Conservation (phyloP, 2,329 filamentous ascomycete species). For the Beauveria sp. region DNA sequence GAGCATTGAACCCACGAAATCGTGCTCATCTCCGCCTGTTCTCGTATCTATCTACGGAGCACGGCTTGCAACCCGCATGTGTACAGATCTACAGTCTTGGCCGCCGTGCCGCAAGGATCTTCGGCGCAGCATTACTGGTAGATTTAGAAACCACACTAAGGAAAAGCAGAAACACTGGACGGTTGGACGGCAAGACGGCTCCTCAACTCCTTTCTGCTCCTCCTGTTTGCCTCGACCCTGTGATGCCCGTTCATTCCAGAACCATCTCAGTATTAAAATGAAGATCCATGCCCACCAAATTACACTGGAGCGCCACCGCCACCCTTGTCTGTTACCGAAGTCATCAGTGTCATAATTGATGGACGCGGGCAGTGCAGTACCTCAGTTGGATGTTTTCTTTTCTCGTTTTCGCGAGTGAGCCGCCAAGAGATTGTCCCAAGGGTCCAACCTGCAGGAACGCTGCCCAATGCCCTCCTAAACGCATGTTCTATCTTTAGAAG, state of each 20-base stretch:
- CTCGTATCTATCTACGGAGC: background rate
- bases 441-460: no score
- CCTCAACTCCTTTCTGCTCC: background rate
- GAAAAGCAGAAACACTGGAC: background rate
- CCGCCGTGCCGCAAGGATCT: background rate
- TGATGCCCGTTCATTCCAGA: background rate
- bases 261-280: background rate
- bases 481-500: conserved; percentile 8
- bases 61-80: background rate
- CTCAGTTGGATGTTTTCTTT: background rate
- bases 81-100: conserved; percentile 5
- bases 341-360: background rate
- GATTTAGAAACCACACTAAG: background rate
- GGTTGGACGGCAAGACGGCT: background rate
- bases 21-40: background rate
- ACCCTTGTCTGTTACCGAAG: background rate
- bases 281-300: conserved; percentile 4
- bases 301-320: background rate
- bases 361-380: background rate
- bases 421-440: no score
- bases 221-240: background rate
- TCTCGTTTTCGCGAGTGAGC: no score
- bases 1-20: background rate
- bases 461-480: background rate
- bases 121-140: background rate